Percentiles rank a stretch among this genome's conserved stretches.
These are phyloP conservation scores for Knufia fluminis DNA, from an alignment of 2,329 filamentous ascomycete species.

Conservation along the genomic window DNA sequence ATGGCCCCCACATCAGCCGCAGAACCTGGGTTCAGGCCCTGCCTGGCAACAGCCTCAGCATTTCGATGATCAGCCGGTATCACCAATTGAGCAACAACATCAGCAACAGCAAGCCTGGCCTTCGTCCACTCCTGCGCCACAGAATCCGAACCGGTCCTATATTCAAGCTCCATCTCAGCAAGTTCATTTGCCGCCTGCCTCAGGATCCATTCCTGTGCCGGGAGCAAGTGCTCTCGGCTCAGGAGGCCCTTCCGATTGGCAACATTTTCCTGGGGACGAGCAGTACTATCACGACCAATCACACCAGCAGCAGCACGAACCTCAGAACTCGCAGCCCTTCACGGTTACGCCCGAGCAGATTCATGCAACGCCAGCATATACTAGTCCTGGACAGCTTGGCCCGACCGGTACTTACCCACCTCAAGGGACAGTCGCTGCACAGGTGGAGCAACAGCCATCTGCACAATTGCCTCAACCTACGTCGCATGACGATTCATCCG, in stretches of 20 bases:
- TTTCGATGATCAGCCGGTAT: constrained; percentile 16
- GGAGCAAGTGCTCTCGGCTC: constrained; percentile 32
- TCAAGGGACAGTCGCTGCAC: background rate
- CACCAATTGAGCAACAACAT: constrained; percentile 16
- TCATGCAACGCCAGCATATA: constrained; percentile 1
- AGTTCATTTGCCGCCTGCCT: constrained; percentile 13
- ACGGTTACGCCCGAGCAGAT: constrained; percentile 5
- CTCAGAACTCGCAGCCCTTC: background rate
- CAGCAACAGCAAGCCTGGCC: constrained; percentile 7
- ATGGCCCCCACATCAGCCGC: constrained; percentile 12
- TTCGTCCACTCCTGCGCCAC: constrained; percentile 13
- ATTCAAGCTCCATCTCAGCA: constrained; percentile 23
- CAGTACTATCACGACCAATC: background rate
- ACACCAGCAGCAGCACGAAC: constrained; percentile 4
- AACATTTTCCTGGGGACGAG: constrained; percentile 26
- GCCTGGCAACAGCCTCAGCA: constrained; percentile 11
- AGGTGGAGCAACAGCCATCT: background rate
- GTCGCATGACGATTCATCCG: background rate
- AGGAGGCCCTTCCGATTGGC: constrained; percentile 41
- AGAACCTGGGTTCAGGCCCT: constrained; percentile 11
- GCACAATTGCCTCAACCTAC: background rate
- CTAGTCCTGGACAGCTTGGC: constrained; percentile 13
- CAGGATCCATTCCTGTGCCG: background rate
- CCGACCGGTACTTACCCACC: background rate
- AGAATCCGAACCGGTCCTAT: constrained; percentile 11